Base-by-base conservation (phyloP, 2,329 filamentous ascomycete genomes). In the Epichloe elymi region DNA sequence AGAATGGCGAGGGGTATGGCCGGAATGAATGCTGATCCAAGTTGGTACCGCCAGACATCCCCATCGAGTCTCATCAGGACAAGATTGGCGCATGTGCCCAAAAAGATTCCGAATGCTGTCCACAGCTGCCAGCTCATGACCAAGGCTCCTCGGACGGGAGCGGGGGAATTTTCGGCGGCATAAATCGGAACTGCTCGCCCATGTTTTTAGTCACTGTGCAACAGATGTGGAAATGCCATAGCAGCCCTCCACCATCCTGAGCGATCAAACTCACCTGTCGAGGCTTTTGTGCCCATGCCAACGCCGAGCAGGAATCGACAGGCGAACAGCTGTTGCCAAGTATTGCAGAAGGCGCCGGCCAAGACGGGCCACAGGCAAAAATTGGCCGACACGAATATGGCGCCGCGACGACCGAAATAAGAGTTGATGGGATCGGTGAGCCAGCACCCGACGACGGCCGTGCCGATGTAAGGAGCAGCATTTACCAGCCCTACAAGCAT, bases 81-180 rank as follows among this genome's bases (percentile, higher is more conserved):
- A 71, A 79, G 64, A 72, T 83, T 82, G 54, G 75, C 75, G 48
- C 73, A 76, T 48, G 76, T 83, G 33, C 82, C 82, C 15, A 80
- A 65, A 57, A 80, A 74, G 55, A 82, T 81, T 44, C 79, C 79
- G 59, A 82, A 78, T 2, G 75, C 75, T 3, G 75, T 81, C 78
- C 80, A 85, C 65, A 85, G 70, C 67, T 90, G 69, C 86, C 86
- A 91, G 55, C 82, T 82, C 86, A 91, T 91, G 55, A 90, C 85
- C 17, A 93, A 72, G 7, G 83, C 85, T 56, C 85, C 85, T 61
- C 85, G 79, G 50, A 88, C 82, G 1, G 73, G 65, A 1, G 84
- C 80, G 0, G 85, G 85, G 0, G 82, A 78, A 51, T 80, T 86
- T 64, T 90, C 86, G 2, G 86, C 85, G 0, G 84, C 82, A 58